Percentiles rank a stretch among this genome's conserved stretches.
phyloP scores from a whole-genome alignment of 108 stramenopile species.

The Discostella stelligeroides region DNA sequence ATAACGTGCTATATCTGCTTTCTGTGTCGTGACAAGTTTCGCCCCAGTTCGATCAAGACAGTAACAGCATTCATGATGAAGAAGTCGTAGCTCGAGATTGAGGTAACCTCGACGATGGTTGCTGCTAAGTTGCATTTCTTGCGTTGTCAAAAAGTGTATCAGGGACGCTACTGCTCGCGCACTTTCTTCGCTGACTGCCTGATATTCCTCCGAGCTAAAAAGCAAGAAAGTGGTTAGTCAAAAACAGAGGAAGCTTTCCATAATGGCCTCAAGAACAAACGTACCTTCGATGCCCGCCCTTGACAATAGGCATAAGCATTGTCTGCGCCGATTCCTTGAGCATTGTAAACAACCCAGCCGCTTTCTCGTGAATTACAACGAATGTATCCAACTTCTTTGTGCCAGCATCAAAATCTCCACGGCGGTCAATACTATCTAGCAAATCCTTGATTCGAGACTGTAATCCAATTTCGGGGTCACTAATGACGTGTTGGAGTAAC shows the following conservation, averaged over 20 bases:
- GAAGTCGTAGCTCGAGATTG: slow-evolving; percentile 77
- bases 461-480: slow-evolving; percentile 79
- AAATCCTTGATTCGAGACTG: slow-evolving; percentile 81
- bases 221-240: slow-evolving; percentile 3
- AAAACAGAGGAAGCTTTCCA: not conserved
- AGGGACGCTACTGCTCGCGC: slow-evolving; percentile 57
- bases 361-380: slow-evolving; percentile 88
- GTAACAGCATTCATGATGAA: slow-evolving; percentile 85
- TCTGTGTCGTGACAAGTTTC: slow-evolving; percentile 36
- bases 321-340: slow-evolving; percentile 73
- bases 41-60: slow-evolving; percentile 47
- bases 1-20: slow-evolving; percentile 12
- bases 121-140: slow-evolving; percentile 73
- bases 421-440: slow-evolving; percentile 77
- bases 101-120: slow-evolving; percentile 81
- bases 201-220: slow-evolving; percentile 27
- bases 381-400: slow-evolving; percentile 88
- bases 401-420: slow-evolving; percentile 80
- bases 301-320: slow-evolving; percentile 47
- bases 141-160: slow-evolving; percentile 79
- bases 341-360: slow-evolving; percentile 77
- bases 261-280: not conserved
- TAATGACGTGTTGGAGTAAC: slow-evolving; percentile 76
- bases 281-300: slow-evolving; percentile 30
- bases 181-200: slow-evolving; percentile 60